A percentile compares a stretch with the other conserved stretches of the same genome.
phyloP scores from a whole-genome alignment of 495 filamentous ascomycete species.

The Pyrenula massariospora region DNA sequence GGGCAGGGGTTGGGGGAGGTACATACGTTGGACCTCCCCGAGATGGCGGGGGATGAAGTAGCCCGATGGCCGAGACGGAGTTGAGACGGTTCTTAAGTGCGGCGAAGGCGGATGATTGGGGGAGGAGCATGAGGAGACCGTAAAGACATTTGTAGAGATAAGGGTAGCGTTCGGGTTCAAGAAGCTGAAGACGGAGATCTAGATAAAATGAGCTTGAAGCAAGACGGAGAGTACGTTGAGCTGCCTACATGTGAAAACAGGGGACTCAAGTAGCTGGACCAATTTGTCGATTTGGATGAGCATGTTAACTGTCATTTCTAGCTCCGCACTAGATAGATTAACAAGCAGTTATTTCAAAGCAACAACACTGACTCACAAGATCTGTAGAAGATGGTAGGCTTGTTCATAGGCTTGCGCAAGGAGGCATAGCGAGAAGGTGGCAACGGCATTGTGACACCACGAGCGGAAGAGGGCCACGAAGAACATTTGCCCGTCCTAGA shows the following conservation, averaged over 20 bases:
- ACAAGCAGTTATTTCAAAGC: constrained; percentile 6
- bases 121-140: constrained; percentile 92
- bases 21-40: not conserved
- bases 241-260: constrained; percentile 83
- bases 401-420: constrained; percentile 98
- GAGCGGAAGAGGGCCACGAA: constrained; percentile 90
- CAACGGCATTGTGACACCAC: constrained; percentile 98
- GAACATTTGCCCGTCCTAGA: constrained; percentile 81
- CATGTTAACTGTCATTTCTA: constrained; percentile 98
- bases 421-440: constrained; percentile 90
- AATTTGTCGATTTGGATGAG: constrained; percentile 99
- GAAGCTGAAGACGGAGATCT: constrained; percentile 91
- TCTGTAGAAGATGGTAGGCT: constrained; percentile 90
- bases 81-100: constrained; percentile 94
- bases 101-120: constrained; percentile 93
- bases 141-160: constrained; percentile 98
- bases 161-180: constrained; percentile 95
- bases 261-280: constrained; percentile 92
- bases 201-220: not conserved
- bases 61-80: constrained; percentile 92
- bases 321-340: constrained; percentile 63
- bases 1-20: not conserved
- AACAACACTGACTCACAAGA: constrained; percentile 57
- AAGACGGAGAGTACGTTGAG: constrained; percentile 8
- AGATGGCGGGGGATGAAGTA: constrained; percentile 53